Evolutionary conservation across 1,284 basidiomycete genomes (phyloP), one percentile per base, ranked within the genome.

Genomic region (Athelia sp.): DNA sequence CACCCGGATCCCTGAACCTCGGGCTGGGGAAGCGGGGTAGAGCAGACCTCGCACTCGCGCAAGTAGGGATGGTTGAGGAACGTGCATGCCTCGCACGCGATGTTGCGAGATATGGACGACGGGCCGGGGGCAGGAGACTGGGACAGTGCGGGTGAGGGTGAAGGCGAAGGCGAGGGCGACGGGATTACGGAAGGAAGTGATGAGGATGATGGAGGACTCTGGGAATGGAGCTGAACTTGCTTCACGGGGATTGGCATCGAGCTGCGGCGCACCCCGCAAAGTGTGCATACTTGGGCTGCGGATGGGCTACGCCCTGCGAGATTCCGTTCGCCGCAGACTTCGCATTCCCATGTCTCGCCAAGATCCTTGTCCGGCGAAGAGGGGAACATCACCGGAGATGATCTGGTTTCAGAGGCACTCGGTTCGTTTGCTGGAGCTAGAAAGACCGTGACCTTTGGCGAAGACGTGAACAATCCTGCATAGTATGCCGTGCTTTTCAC

Each of bases 391-490:
- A 47, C 48, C 26, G 36, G 36, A 40, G 19, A 40, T n/a, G 6
- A 6, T 6, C 15, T 17, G 47, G 56, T 51, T 49, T 51, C 61
- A 48, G 63, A 55, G 21, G 63, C 50, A 49, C 60, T 53, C 47
- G 65, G 51, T 50, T 56, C 49, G 52, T 55, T 45, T 54, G 68
- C 36, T 4, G 36, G 8, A 60, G 66, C 60, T 24, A 95, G 74
- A 54, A 85, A 75, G 2, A 98, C 70, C 0, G 93, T 95, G 53
- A 97, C 79, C 69, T 99, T 99, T 3, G 96, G 63, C 0, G 88
- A 93, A 19, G 90, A 94, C 50, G 83, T 90, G 72, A 98, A 88
- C 53, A 99, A 85, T 2, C 96, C 95, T 2, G 87, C 84, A 63
- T 97, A 98, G 68, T 90, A 82, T 57, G 98, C 93, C 2, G 93